Conservation (phyloP, 192 early-diverging fungal genomes). For the Linnemannia zychae region DNA sequence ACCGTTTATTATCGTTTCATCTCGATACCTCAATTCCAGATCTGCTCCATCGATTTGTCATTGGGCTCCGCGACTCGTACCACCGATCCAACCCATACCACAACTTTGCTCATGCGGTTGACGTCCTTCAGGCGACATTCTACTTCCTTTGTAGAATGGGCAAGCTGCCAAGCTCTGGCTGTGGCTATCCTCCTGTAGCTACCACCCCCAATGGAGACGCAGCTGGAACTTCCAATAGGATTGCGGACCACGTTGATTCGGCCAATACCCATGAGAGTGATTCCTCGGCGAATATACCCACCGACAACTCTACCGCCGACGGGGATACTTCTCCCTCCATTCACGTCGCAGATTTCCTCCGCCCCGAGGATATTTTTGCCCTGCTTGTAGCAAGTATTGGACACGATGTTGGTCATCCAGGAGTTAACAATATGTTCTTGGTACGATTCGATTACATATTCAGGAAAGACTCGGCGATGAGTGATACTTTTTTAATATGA, state of each 20-base stretch:
- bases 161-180: slow-evolving; percentile 55
- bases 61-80: slow-evolving; percentile 68
- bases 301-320: slow-evolving; percentile 31
- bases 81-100: slow-evolving; percentile 88
- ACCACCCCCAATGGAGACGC: not conserved
- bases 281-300: slow-evolving; percentile 42
- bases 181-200: slow-evolving; percentile 26
- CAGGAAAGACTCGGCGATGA: not conserved
- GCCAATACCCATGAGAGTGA: not conserved
- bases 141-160: slow-evolving; percentile 82
- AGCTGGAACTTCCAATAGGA: not conserved
- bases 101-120: slow-evolving; percentile 95
- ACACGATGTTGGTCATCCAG: slow-evolving; percentile 92
- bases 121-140: slow-evolving; percentile 92
- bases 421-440: slow-evolving; percentile 95
- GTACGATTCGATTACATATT: slow-evolving; percentile 43
- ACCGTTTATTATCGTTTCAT: not conserved
- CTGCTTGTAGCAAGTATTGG: slow-evolving; percentile 82
- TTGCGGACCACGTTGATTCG: not conserved
- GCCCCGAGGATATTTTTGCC: slow-evolving; percentile 77
- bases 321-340: slow-evolving; percentile 26
- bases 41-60: slow-evolving; percentile 65
- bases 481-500: not conserved
- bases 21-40: slow-evolving; percentile 24
- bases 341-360: slow-evolving; percentile 63